Conservation (phyloP, 345 rosid genomes). For the Eutrema japonicum region DNA sequence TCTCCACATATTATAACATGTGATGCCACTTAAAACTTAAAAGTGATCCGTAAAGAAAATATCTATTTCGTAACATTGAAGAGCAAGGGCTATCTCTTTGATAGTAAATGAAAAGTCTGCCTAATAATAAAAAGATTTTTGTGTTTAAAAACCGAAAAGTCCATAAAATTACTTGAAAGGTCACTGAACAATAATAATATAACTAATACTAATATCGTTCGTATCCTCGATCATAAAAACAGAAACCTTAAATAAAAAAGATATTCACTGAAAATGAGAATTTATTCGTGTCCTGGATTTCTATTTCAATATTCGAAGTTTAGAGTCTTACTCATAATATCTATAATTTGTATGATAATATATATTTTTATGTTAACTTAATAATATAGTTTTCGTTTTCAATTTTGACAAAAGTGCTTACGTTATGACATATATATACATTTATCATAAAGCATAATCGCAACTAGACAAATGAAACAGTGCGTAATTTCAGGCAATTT, state of each 20-base stretch:
- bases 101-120: no score
- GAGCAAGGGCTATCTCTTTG: no score
- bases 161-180: no score
- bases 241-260: no score
- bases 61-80: no score
- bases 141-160: no score
- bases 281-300: not conserved
- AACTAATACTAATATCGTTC: no score
- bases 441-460: conserved; percentile 10
- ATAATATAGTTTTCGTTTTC: conserved; percentile 1
- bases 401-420: conserved; percentile 37
- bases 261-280: not conserved
- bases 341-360: not conserved
- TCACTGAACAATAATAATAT: no score
- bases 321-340: not conserved
- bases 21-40: not conserved
- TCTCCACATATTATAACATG: not conserved
- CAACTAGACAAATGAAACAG: conserved; percentile 34
- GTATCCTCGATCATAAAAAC: no score
- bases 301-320: not conserved
- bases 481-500: conserved; percentile 38
- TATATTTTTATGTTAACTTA: not conserved
- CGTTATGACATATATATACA: conserved; percentile 22
- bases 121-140: no score
- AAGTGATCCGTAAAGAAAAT: no score